Percentiles rank a stretch among this genome's conserved stretches.
Conservation (phyloP, 169 alveolate species). For the Plasmodium falciparum region DNA sequence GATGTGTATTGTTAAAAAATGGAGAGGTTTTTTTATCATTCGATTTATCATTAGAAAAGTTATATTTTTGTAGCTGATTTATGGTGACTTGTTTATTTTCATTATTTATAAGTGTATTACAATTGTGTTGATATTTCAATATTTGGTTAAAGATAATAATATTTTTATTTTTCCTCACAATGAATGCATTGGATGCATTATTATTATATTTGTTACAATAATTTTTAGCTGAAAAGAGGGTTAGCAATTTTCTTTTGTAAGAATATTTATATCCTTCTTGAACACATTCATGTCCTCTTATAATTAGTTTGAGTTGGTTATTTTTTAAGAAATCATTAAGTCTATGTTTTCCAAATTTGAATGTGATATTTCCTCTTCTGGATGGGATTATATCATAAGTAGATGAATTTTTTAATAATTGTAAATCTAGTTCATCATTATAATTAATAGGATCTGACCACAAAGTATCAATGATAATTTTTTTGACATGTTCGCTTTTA, state of each 20-base stretch:
- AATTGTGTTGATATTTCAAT: constrained; percentile 6
- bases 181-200: constrained; percentile 57
- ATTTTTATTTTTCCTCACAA: constrained; percentile 14
- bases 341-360: constrained; percentile 94
- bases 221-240: constrained; percentile 94
- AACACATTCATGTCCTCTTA: constrained; percentile 96
- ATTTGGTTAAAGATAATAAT: constrained; percentile 63
- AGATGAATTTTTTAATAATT: constrained; percentile 22
- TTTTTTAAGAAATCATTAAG: constrained; percentile 87
- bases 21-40: not conserved
- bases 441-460: constrained; percentile 94
- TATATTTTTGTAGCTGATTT: not conserved
- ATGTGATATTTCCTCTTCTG: constrained; percentile 94
- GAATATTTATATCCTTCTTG: constrained; percentile 95
- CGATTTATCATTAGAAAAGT: not conserved
- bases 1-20: not conserved
- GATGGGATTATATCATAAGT: constrained; percentile 93
- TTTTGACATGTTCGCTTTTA: constrained; percentile 25
- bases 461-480: constrained; percentile 76
- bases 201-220: constrained; percentile 95
- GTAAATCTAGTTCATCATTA: constrained; percentile 91
- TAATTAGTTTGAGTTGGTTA: constrained; percentile 88
- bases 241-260: constrained; percentile 92
- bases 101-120: not conserved
- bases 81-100: not conserved